These are phyloP conservation scores for Metschnikowia cerradonensis DNA, from an alignment of 805 yeast genomes.

Conservation along the genomic window DNA sequence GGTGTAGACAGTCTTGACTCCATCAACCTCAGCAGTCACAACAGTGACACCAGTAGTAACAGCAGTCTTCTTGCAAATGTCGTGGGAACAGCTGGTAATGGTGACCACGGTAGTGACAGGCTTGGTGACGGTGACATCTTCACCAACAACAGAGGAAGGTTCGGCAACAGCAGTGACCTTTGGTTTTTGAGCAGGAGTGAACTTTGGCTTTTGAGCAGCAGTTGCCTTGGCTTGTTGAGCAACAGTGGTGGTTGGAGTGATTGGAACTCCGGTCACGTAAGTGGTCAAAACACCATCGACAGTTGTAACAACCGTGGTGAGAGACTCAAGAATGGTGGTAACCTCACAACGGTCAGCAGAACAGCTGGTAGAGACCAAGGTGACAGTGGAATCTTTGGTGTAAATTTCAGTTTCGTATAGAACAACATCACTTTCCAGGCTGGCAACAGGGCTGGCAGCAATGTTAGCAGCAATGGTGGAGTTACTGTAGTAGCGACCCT, in stretches of 20 bases:
- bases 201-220: neutral
- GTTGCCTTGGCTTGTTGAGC: neutral
- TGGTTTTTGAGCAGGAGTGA: neutral
- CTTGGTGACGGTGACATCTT: conserved; percentile 8
- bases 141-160: neutral
- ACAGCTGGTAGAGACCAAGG: conserved; percentile 28
- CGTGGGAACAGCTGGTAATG: conserved; percentile 27
- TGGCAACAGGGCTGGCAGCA: neutral
- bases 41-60: conserved; percentile 22
- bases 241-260: conserved; percentile 6
- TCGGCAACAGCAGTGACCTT: conserved; percentile 4
- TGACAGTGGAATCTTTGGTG: conserved; percentile 13
- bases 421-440: conserved; percentile 5
- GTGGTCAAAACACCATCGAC: conserved; percentile 40
- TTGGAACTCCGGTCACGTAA: conserved; percentile 31
- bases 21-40: conserved; percentile 32
- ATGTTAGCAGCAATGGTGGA: neutral
- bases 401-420: conserved; percentile 13
- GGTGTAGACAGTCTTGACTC: conserved; percentile 30
- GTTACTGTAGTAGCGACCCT: conserved; percentile 9
- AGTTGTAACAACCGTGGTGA: conserved; percentile 34
- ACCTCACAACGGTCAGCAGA: conserved; percentile 24
- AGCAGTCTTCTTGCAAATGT: conserved; percentile 23
- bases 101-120: conserved; percentile 18
- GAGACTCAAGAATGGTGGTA: conserved; percentile 31